phyloP scores from a whole-genome alignment of 352 stramenopile genomes.

The Pythium sp. region DNA sequence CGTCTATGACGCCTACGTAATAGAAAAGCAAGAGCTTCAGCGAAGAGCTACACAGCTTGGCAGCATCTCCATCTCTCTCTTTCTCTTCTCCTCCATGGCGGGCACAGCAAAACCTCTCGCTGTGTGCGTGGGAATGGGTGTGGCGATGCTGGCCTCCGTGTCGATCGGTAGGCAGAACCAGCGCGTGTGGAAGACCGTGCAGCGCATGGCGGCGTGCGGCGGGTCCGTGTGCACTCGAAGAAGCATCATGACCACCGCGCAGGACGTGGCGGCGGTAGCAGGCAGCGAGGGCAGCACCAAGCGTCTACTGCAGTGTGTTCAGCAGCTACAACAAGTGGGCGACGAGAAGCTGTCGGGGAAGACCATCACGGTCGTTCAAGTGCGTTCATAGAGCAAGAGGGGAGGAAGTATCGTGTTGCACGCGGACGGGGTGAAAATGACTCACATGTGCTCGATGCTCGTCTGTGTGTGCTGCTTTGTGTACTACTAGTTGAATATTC shows the following conservation, averaged over 20 bases:
- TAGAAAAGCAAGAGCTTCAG: constrained; percentile 1
- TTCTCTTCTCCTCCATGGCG: constrained; percentile 9
- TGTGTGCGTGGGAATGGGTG: constrained; percentile 67
- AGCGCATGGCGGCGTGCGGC: constrained; percentile 22
- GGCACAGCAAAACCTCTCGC: constrained; percentile 28
- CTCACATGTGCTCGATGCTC: neutral
- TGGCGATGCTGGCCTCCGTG: constrained; percentile 67
- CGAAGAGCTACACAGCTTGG: neutral
- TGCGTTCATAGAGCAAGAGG: constrained; percentile 10
- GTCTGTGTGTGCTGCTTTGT: neutral
- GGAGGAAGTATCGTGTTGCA: neutral
- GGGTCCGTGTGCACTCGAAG: constrained; percentile 16
- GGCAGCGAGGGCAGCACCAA: constrained; percentile 1
- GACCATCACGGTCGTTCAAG: constrained; percentile 78
- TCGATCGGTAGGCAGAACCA: constrained; percentile 51
- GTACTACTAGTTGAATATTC: constrained; percentile 64
- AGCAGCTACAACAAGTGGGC: constrained; percentile 40
- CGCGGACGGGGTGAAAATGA: neutral
- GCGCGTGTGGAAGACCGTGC: constrained; percentile 48
- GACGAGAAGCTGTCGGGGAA: constrained; percentile 38
- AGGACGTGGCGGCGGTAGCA: neutral
- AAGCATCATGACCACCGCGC: neutral
- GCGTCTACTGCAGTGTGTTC: constrained; percentile 44
- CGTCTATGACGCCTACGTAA: constrained; percentile 1
- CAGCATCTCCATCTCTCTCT: neutral